Base-by-base conservation (phyloP, 2,329 filamentous ascomycete genomes). In the Penicillium aurantiogriseum region DNA sequence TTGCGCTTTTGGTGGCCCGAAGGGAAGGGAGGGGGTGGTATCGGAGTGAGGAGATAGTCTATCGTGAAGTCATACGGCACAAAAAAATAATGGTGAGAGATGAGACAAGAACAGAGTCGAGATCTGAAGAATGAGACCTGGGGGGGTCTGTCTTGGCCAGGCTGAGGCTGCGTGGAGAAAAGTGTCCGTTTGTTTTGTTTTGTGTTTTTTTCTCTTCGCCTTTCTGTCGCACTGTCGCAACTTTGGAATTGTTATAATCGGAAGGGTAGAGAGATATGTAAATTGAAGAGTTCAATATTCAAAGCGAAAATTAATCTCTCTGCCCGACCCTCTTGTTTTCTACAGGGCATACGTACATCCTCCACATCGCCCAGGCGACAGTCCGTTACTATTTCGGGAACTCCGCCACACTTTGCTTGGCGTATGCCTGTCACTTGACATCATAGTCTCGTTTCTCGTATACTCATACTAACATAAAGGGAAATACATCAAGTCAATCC, bases 401-500 rank as follows among this genome's bases (percentile, higher is more conserved):
- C 54, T 39, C 56, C 63, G 65, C 63, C 64, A 67, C 64, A 53
- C 19, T 43, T 17, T 35, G 57, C 49, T 56, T 56, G 49, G 54
- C 54, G 19, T 27, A 39, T 53, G 50, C 29, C 39, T 52, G 15
- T 51, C 27, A 10, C 4, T 45, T 36, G 9, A 45, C 50, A 45
- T 59, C 59, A 45, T 59, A n/a, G 31, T n/a, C 36, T 54, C 49
- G 23, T 58, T n/a, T 52, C 50, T 56, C 57, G 38, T 62, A 39
- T 44, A 46, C 13, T 48, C 40, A 52, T 51, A 31, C 21, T 55
- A 31, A 42, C 10, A 42, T 47, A n/a, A 25, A 49, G 15, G 15
- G n/a, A 25, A 25, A 9, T 44, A 13, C 11, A 23, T 51, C 47
- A 45, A n/a, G 15, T 45, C 51, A 63, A 69, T 78, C 60, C 77